phyloP scores from a whole-genome alignment of 2,329 filamentous ascomycete genomes.

The Bipolaris victoriae region DNA sequence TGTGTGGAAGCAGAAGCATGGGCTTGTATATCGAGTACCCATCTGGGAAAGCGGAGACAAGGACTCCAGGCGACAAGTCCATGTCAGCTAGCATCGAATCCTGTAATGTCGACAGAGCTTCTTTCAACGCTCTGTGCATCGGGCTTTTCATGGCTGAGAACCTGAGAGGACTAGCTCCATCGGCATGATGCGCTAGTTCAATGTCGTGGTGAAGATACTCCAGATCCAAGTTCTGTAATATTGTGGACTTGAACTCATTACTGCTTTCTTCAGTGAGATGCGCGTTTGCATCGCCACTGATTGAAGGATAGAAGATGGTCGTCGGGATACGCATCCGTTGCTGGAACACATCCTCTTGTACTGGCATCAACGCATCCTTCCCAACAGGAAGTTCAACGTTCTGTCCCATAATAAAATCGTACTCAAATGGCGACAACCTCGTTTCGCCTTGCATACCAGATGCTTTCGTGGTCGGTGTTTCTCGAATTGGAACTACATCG shows the following conservation, averaged over 20 bases:
- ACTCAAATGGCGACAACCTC: neutral
- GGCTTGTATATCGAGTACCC: constrained; percentile 63
- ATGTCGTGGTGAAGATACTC: constrained; percentile 20
- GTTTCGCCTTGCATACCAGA: neutral
- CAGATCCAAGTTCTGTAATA: constrained; percentile 21
- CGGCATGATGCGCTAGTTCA: constrained; percentile 15
- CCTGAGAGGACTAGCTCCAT: neutral
- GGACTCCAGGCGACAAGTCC: constrained; percentile 18
- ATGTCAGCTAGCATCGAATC: constrained; percentile 17
- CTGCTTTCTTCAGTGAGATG: neutral
- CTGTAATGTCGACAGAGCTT: constrained; percentile 24
- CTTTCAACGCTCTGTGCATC: constrained; percentile 29
- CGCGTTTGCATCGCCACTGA: neutral
- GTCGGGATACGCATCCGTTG: constrained; percentile 33
- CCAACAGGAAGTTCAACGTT: neutral
- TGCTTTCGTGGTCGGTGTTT: neutral
- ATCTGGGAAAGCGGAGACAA: constrained; percentile 40
- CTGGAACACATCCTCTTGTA: neutral
- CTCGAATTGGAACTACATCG: neutral
- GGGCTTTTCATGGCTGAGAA: constrained; percentile 21
- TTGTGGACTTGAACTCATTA: neutral
- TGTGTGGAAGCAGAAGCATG: constrained; percentile 62
- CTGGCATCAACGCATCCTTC: neutral
- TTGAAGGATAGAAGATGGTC: constrained; percentile 9
- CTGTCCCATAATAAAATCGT: constrained; percentile 2